Base-by-base conservation (phyloP, 805 yeast species). In the Jamesozyma jinghongensis region DNA sequence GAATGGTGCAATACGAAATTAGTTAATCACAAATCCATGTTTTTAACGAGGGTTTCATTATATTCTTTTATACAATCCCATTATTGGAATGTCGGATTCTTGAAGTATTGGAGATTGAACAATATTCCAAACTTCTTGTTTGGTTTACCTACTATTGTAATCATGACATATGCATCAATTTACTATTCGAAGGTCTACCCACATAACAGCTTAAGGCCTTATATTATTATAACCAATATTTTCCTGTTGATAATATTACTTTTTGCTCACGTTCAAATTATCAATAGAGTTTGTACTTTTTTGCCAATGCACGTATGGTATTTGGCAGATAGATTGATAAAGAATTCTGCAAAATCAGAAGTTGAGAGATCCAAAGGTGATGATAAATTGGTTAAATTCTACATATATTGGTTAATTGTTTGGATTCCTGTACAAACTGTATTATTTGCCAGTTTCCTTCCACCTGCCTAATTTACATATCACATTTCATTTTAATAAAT, bases 381-480 rank as follows among this genome's bases (percentile, higher is more conserved):
- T 45, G 53, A 33, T 44, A 52, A 44, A 36, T 44, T 45, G 28
- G 71, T 71, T 1, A 57, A 59, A 38, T 39, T 47, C 18, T 70
- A 73, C 56, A 55, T 74, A 1, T 50, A 62, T 6, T 82, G 75
- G 66, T 63, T 76, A 50, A 48, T 77, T 5, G 49, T 71, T 0
- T 88, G 95, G 94, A 67, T 65, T 18, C 56, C 79, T 5, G 51
- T 78, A 3, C 96, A 88, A 60, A 73, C 88, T 0, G 72, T 75
- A 1, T 63, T 88, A 38, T 88, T 76, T 63, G 85, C 81, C 6
- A 79, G 79, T n/a, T 88, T 85, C 55, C 66, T 88, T 33, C 97
- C 97, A 2, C 97, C 97, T 4, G 97, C 97, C n/a, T 86, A 58
- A 57, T 14, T 6, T 8, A n/a, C n/a, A n/a, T n/a, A n/a, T n/a